phyloP scores from a whole-genome alignment of 2,329 filamentous ascomycete species.

The Sarocladiaceae sp. region DNA sequence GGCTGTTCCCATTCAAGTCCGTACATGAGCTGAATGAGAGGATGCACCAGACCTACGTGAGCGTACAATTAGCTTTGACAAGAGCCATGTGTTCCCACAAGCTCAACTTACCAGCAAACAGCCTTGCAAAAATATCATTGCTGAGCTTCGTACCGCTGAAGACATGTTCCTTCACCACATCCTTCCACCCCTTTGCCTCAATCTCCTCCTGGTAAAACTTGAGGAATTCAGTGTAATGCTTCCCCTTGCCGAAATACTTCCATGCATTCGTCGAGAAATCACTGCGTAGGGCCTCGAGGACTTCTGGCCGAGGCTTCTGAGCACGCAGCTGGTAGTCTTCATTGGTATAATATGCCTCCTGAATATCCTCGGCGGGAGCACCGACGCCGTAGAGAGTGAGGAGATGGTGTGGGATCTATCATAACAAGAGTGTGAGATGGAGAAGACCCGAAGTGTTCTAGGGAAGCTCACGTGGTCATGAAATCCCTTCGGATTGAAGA shows the following conservation, averaged over 20 bases:
- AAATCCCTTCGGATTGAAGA: conserved; percentile 68
- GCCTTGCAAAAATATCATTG: conserved; percentile 61
- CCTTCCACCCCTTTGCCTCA: conserved; percentile 50
- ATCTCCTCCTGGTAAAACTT: conserved; percentile 72
- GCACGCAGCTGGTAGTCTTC: conserved; percentile 64
- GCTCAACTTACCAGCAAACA: conserved; percentile 51
- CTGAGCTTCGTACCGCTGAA: conserved; percentile 56
- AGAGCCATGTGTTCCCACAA: not conserved
- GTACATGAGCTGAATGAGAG: conserved; percentile 79
- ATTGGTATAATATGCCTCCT: conserved; percentile 57
- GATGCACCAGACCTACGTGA: conserved; percentile 60
- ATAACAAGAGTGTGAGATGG: not conserved
- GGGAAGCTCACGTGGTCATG: conserved; percentile 64
- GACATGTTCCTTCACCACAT: conserved; percentile 58
- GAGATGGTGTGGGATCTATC: conserved; percentile 66
- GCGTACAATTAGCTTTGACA: not conserved
- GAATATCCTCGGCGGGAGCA: conserved; percentile 53
- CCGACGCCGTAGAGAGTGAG: conserved; percentile 72
- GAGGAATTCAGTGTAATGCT: conserved; percentile 67
- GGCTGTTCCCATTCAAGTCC: conserved; percentile 78
- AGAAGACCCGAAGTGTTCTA: conserved; percentile 9
- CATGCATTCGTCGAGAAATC: conserved; percentile 48
- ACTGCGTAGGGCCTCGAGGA: conserved; percentile 47
- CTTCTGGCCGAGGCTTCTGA: conserved; percentile 36
- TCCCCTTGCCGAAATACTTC: conserved; percentile 53